These are phyloP conservation scores for Mucor circinelloides DNA, from an alignment of 371 early-diverging fungal species.

Conservation along the genomic window DNA sequence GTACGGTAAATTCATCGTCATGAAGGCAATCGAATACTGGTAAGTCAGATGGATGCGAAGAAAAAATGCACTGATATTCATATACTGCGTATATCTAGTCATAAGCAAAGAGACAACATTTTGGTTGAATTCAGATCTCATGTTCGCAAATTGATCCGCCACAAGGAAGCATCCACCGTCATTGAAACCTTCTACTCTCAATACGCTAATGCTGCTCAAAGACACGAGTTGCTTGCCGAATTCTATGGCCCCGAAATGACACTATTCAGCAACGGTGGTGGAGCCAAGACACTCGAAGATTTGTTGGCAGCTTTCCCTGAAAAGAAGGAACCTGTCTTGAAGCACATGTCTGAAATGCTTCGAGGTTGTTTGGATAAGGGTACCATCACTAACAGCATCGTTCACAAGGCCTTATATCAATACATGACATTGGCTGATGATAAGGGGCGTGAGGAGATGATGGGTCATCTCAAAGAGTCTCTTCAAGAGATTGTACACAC, in stretches of 20 bases:
- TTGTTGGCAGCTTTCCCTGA: conserved; percentile 70
- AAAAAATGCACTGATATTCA: background rate
- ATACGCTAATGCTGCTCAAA: conserved; percentile 80
- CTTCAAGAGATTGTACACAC: conserved; percentile 90
- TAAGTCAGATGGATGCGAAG: conserved; percentile 23
- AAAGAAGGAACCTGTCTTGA: conserved; percentile 78
- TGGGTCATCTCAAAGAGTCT: conserved; percentile 82
- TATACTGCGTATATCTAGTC: conserved; percentile 48
- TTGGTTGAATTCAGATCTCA: conserved; percentile 84
- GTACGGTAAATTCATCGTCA: conserved; percentile 91
- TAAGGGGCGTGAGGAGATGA: conserved; percentile 57
- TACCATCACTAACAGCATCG: conserved; percentile 79
- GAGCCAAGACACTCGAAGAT: conserved; percentile 63
- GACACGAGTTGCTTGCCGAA: conserved; percentile 81
- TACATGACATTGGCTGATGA: conserved; percentile 71
- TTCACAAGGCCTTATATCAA: conserved; percentile 88
- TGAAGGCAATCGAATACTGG: conserved; percentile 86
- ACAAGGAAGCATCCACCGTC: conserved; percentile 81
- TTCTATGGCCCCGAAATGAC: conserved; percentile 94
- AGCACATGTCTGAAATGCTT: conserved; percentile 72
- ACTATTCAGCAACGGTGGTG: conserved; percentile 59
- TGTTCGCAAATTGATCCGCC: conserved; percentile 77
- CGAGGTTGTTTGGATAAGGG: conserved; percentile 82
- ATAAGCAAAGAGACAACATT: conserved; percentile 70
- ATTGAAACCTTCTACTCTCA: conserved; percentile 86